These are phyloP conservation scores for Leccinum barrowsii DNA, from an alignment of 768 basidiomycete genomes.

Conservation along the genomic window DNA sequence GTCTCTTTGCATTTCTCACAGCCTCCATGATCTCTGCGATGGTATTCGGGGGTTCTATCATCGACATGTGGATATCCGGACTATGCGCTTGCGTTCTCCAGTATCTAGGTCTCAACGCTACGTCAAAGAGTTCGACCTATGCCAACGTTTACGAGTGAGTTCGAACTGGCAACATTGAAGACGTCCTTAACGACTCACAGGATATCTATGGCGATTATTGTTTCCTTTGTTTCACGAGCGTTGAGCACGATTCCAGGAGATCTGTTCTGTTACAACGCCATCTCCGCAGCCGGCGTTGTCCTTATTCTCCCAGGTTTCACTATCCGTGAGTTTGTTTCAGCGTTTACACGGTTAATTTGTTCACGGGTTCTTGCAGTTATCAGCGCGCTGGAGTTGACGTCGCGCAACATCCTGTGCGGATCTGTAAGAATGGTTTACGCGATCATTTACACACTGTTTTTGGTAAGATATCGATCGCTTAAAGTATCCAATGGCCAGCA, in stretches of 20 bases:
- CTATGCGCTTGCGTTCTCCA: constrained; percentile 65
- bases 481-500: not conserved
- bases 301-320: constrained; percentile 87
- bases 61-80: constrained; percentile 84
- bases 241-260: constrained; percentile 72
- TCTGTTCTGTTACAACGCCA: constrained; percentile 85
- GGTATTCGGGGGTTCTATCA: constrained; percentile 74
- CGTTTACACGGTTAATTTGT: not conserved
- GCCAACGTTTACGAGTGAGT: constrained; percentile 95
- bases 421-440: constrained; percentile 83
- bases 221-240: constrained; percentile 78
- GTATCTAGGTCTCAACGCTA: constrained; percentile 77
- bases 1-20: constrained; percentile 71
- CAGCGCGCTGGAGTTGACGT: constrained; percentile 76
- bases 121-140: constrained; percentile 83
- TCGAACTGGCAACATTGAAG: not conserved
- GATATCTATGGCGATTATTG: constrained; percentile 80
- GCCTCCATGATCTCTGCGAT: constrained; percentile 80
- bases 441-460: constrained; percentile 79
- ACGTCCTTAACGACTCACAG: constrained; percentile 35
- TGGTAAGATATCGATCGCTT: constrained; percentile 40
- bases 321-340: constrained; percentile 50
- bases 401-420: constrained; percentile 76
- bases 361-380: constrained; percentile 45
- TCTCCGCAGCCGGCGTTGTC: constrained; percentile 88